Evolutionary conservation across 2,329 filamentous ascomycete species (phyloP).

Genomic region (Penicillium crustosum): DNA sequence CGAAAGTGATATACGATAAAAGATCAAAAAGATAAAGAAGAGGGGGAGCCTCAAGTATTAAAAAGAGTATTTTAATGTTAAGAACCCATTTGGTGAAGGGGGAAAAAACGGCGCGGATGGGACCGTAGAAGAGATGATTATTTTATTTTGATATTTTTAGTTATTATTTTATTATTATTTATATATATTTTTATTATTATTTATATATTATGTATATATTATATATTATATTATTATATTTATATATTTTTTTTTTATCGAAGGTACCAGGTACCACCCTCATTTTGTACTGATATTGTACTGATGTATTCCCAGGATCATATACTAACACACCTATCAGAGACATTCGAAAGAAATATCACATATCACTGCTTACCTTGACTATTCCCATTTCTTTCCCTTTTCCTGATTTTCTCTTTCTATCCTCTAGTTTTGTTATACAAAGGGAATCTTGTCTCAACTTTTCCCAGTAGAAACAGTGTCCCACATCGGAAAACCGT

Average conservation of each 20-base stretch:
- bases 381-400: neutral
- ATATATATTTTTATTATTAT: neutral
- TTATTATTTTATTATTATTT: neutral
- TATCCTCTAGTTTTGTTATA: neutral
- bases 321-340: neutral
- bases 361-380: neutral
- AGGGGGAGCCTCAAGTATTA: slow-evolving; percentile 14
- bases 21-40: slow-evolving; percentile 8
- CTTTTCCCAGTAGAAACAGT: neutral
- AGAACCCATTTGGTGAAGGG: neutral
- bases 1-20: slow-evolving; percentile 4
- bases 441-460: neutral
- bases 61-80: neutral
- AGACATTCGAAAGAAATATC: too few species aligned
- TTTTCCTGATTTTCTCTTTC: too few species aligned
- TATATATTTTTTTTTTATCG: slow-evolving; percentile 5
- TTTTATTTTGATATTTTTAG: neutral
- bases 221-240: neutral
- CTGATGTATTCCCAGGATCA: neutral
- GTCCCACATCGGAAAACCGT: slow-evolving; percentile 3
- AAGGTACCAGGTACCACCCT: slow-evolving; percentile 5
- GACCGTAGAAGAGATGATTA: slow-evolving; percentile 9
- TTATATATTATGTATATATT: neutral
- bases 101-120: slow-evolving; percentile 25
- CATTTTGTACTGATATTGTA: neutral